Percentiles rank a stretch among this genome's conserved stretches.
Evolutionary conservation across 2,329 filamentous ascomycete species (phyloP).

Genomic region (Grosmannia serpens): DNA sequence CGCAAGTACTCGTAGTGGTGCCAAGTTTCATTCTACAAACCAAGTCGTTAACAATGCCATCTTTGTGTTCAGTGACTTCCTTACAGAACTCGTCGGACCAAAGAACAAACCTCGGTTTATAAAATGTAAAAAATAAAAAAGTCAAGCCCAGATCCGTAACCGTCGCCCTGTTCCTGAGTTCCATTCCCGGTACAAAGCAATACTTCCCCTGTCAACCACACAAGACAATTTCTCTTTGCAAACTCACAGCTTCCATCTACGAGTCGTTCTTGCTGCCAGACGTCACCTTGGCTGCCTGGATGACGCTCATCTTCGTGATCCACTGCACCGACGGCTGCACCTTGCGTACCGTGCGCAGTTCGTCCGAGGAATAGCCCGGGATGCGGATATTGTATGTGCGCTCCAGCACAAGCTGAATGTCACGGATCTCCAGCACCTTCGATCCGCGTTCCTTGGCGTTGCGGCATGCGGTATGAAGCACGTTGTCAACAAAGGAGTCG

Average conservation of each 20-base stretch:
- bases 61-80: background rate
- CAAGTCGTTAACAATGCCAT: background rate
- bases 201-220: background rate
- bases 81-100: background rate
- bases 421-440: constrained; percentile 79
- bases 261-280: constrained; percentile 32
- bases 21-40: background rate
- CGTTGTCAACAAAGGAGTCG: constrained; percentile 89
- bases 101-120: background rate
- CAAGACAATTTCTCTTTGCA: background rate
- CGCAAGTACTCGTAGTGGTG: background rate
- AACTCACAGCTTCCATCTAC: background rate
- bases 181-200: background rate
- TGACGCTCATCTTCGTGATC: constrained; percentile 94
- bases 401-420: constrained; percentile 73
- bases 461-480: constrained; percentile 76
- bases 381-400: constrained; percentile 84
- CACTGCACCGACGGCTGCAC: constrained; percentile 78
- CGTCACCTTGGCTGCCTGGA: constrained; percentile 84
- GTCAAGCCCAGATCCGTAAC: background rate
- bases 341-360: constrained; percentile 88
- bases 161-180: background rate
- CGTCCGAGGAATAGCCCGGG: constrained; percentile 87
- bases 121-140: background rate
- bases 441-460: constrained; percentile 88